Base-by-base conservation (phyloP, 2,329 filamentous ascomycete genomes). In the Epichloe sp. region DNA sequence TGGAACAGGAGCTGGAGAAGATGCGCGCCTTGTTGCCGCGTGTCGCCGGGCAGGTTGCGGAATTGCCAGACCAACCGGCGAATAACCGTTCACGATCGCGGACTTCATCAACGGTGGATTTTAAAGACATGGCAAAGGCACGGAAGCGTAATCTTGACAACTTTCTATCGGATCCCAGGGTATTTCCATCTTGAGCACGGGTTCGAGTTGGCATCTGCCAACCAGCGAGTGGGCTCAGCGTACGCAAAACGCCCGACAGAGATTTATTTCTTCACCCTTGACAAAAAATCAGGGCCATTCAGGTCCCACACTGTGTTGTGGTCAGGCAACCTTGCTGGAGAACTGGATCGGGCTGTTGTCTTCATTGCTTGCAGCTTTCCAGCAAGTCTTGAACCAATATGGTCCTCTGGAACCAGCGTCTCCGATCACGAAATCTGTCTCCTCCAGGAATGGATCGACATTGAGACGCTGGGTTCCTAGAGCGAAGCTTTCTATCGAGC, bases 1-100 rank as follows among this genome's bases (percentile, higher is more conserved):
- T 88, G 10, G 83, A 83, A 61, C 70, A 69, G 49, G 84, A 88
- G 65, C 68, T 88, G 50, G 77, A 82, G 62, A 76, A 75, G 55
- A 86, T 83, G 75, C 75, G 81, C 36, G 71, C 82, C 56, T 65
- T 88, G 54, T 70, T 84, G 50, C 74, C 75, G 1, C 71, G 81
- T 26, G 79, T 85, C 0, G 73, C 74, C 4, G 77, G 74, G 2
- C 71, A 77, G 19, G 68, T 83, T 1, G 68, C 65, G 12, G 61
- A 63, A 51, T 52, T 76, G 15, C 63, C 66, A 6, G 59, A 60
- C 26, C 36, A 53, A 12, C 38, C 50, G 38, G 52, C 54, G 15
- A 46, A 44, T 23, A 46, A 38, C 15, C 42, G 26, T 3, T 44
- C 48, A 43, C 31, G 14, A n/a, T 36, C 49, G 14, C 31, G 31